A percentile compares a stretch with the other conserved stretches of the same genome.
These are phyloP conservation scores for Termitomyces sp. DNA, from an alignment of 768 basidiomycete genomes.

Conservation along the genomic window DNA sequence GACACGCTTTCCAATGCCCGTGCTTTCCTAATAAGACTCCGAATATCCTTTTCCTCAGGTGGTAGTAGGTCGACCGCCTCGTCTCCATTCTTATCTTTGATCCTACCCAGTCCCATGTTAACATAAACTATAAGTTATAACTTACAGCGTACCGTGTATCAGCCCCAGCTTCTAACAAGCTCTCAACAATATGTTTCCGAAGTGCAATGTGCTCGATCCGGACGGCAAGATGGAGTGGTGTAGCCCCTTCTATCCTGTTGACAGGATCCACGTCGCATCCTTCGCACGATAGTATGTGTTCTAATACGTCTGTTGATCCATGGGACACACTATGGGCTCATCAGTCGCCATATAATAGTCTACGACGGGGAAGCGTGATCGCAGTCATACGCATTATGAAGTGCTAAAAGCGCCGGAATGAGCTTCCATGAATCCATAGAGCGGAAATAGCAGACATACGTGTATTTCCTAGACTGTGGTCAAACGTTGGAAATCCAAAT, in stretches of 20 bases:
- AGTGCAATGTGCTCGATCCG: constrained; percentile 48
- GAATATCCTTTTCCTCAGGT: constrained; percentile 43
- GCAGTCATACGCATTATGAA: constrained; percentile 58
- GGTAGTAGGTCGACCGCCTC: constrained; percentile 51
- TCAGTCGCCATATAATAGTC: background rate
- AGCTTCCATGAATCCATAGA: background rate
- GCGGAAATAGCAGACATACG: constrained; percentile 37
- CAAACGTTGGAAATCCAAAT: background rate
- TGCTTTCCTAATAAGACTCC: constrained; percentile 44
- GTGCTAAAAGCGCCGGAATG: constrained; percentile 31
- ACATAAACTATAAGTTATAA: background rate
- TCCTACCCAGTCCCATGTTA: constrained; percentile 30
- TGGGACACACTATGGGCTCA: constrained; percentile 36
- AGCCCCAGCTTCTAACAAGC: constrained; percentile 75
- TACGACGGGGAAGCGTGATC: background rate
- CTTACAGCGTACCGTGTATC: constrained; percentile 49
- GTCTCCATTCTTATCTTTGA: constrained; percentile 66
- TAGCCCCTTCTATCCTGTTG: constrained; percentile 63
- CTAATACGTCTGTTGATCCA: constrained; percentile 59
- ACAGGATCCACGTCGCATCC: constrained; percentile 77
- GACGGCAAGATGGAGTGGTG: constrained; percentile 75
- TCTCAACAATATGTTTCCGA: constrained; percentile 49
- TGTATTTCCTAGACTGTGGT: constrained; percentile 66
- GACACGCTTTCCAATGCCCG: constrained; percentile 47
- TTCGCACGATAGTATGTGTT: constrained; percentile 67